Evolutionary conservation across 257 asterid species (phyloP).

Genomic region (Craterostigma plantagineum): DNA sequence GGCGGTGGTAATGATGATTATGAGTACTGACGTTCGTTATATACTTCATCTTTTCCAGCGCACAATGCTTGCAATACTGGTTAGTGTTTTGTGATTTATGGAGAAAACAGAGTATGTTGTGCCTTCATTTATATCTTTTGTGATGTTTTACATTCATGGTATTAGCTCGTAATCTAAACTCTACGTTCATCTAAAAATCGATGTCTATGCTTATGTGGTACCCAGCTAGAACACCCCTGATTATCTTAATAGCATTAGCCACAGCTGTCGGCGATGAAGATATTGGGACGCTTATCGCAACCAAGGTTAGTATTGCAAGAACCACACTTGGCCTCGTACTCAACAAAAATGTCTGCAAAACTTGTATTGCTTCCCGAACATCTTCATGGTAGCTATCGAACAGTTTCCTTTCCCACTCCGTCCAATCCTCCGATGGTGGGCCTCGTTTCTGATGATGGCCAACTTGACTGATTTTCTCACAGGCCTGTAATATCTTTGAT

Average conservation of each 20-base stretch:
- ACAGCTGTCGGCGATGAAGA: slow-evolving; percentile 19
- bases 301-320: slow-evolving; percentile 24
- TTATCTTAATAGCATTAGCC: slow-evolving; percentile 15
- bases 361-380: slow-evolving; percentile 23
- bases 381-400: slow-evolving; percentile 26
- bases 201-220: slow-evolving; percentile 30
- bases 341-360: slow-evolving; percentile 37
- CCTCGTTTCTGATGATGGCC: background rate
- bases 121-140: no score
- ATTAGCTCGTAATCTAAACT: no score
- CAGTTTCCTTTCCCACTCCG: slow-evolving; percentile 42
- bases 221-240: slow-evolving; percentile 22
- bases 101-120: no score
- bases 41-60: background rate
- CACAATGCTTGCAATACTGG: slow-evolving; percentile 1
- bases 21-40: no score
- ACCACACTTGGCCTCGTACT: slow-evolving; percentile 52
- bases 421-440: slow-evolving; percentile 23
- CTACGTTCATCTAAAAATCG: slow-evolving; percentile 13
- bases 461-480: background rate
- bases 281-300: slow-evolving; percentile 22
- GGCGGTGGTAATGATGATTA: no score
- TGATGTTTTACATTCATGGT: no score
- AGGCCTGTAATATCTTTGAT: slow-evolving; percentile 19
- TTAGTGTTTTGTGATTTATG: no score